A percentile compares a stretch with the other conserved stretches of the same genome.
These are phyloP conservation scores for Rhizophora mangle DNA, from an alignment of 345 rosid genomes.

Conservation along the genomic window DNA sequence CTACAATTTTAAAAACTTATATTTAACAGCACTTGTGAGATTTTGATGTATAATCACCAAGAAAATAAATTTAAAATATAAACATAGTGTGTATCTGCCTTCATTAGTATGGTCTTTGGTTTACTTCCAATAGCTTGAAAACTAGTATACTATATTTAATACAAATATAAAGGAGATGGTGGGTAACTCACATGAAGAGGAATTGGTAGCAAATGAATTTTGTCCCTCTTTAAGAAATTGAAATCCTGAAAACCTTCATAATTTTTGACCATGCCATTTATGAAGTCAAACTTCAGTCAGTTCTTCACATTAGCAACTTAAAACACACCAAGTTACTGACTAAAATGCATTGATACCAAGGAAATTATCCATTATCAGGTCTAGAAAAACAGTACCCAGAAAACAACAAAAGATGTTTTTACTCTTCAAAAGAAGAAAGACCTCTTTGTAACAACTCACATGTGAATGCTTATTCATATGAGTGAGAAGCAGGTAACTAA, in stretches of 20 bases:
- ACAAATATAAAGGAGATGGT: constrained; percentile 2
- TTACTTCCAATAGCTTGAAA: too few species aligned
- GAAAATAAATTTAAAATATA: too few species aligned
- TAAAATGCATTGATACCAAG: neutral
- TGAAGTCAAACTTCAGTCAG: constrained; percentile 17
- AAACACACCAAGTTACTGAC: neutral
- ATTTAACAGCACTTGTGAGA: too few species aligned
- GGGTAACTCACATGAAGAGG: constrained; percentile 39
- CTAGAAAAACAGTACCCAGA: neutral
- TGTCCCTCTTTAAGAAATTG: constrained; percentile 50
- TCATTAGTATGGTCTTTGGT: too few species aligned
- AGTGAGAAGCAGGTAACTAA: constrained; percentile 8
- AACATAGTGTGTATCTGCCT: too few species aligned
- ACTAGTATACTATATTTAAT: too few species aligned
- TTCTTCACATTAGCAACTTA: constrained; percentile 9
- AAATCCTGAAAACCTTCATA: constrained; percentile 75
- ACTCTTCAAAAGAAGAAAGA: constrained; percentile 8
- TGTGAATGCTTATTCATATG: constrained; percentile 1
- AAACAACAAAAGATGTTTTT: constrained; percentile 2
- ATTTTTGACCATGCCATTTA: constrained; percentile 21
- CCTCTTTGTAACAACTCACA: constrained; percentile 5
- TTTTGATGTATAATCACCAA: too few species aligned
- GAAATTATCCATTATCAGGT: neutral
- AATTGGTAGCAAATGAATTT: constrained; percentile 32
- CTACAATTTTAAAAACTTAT: too few species aligned